Evolutionary conservation across 352 stramenopile species (phyloP).

Genomic region (Pythium rishiriense): DNA sequence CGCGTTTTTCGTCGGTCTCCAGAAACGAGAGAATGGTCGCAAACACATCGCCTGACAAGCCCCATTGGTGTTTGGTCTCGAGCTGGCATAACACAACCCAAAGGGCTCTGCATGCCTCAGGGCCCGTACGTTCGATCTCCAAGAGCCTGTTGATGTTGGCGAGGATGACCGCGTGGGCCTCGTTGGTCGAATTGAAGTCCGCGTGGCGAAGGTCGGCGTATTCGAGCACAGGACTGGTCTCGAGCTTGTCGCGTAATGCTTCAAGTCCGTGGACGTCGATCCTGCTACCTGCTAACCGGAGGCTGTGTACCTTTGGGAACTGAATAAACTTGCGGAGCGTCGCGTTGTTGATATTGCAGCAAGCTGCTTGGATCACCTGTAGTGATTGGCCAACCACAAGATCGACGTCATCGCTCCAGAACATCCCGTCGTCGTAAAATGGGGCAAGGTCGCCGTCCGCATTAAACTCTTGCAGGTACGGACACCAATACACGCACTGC

Average conservation of each 20-base stretch:
- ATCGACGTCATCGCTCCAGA: neutral
- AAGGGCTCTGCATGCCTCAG: neutral
- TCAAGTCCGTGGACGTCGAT: neutral
- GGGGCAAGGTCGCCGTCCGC: neutral
- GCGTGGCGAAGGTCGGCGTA: neutral
- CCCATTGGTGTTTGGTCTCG: neutral
- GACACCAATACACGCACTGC: neutral
- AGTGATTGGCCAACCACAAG: neutral
- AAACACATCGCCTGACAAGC: neutral
- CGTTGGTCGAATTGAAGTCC: neutral
- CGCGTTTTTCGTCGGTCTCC: neutral
- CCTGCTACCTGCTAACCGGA: neutral
- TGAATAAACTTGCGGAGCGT: neutral
- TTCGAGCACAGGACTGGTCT: neutral
- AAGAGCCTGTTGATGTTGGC: neutral
- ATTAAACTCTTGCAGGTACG: neutral
- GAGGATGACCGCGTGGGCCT: neutral
- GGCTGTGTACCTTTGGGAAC: neutral
- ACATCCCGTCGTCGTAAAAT: neutral
- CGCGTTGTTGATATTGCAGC: neutral
- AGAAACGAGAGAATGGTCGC: neutral
- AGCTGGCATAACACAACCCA: neutral
- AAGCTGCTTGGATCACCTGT: neutral
- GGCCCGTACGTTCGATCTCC: neutral
- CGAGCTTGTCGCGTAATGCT: neutral